Conservation (phyloP, 306 rosid species). For the Macrotyloma uniflorum region DNA sequence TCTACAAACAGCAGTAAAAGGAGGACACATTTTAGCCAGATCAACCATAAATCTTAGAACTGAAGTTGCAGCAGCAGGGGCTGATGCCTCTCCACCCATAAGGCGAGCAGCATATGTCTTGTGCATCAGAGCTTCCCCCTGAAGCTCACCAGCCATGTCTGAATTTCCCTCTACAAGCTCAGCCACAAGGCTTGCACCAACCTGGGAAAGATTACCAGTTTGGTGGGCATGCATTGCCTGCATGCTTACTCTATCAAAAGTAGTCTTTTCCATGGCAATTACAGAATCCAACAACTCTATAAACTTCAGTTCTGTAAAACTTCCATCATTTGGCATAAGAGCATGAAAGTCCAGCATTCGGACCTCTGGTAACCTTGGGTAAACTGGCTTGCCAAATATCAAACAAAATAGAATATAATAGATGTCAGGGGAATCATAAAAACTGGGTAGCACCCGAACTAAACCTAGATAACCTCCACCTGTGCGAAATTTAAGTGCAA, state of each 20-base stretch:
- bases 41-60: slow-evolving; percentile 98
- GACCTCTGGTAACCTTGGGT: slow-evolving; percentile 98
- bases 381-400: slow-evolving; percentile 96
- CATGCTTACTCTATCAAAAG: slow-evolving; percentile 90
- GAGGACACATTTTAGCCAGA: slow-evolving; percentile 96
- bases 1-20: slow-evolving; percentile 86
- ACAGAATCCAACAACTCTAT: slow-evolving; percentile 90
- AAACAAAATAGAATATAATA: slow-evolving; percentile 95
- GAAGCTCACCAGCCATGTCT: slow-evolving; percentile 98
- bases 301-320: slow-evolving; percentile 67
- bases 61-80: slow-evolving; percentile 97
- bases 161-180: slow-evolving; percentile 94
- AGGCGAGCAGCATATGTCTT: slow-evolving; percentile 99
- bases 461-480: slow-evolving; percentile 98
- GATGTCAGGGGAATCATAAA: slow-evolving; percentile 96
- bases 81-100: slow-evolving; percentile 99
- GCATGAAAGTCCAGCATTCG: slow-evolving; percentile 99
- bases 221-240: slow-evolving; percentile 96
- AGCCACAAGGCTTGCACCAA: slow-evolving; percentile 96
- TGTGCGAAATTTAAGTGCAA: slow-evolving; percentile 88
- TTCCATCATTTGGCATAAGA: slow-evolving; percentile 95
- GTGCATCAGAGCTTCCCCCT: slow-evolving; percentile 99
- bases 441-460: slow-evolving; percentile 90
- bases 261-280: slow-evolving; percentile 88
- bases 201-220: slow-evolving; percentile 92